A percentile compares a stretch with the other conserved stretches of the same genome.
phyloP scores from a whole-genome alignment of 1,284 basidiomycete species.

The Coniophora puteana region DNA sequence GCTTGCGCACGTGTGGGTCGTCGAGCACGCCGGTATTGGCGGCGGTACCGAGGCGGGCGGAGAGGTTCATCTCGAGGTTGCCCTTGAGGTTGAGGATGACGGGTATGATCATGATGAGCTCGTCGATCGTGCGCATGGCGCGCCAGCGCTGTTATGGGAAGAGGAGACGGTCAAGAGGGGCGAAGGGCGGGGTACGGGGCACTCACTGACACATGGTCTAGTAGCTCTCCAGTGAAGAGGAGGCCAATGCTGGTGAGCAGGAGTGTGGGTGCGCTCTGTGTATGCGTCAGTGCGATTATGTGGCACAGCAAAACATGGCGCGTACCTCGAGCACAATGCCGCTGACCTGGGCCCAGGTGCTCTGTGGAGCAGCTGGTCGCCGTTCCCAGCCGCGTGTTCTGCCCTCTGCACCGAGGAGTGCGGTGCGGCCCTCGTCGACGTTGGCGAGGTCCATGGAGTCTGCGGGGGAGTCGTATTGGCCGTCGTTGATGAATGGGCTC shows the following conservation, averaged over 20 bases:
- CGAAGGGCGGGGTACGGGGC: constrained; percentile 6
- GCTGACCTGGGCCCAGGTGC: constrained; percentile 48
- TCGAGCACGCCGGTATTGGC: constrained; percentile 90
- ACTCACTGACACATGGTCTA: constrained; percentile 82
- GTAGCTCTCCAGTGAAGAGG: constrained; percentile 84
- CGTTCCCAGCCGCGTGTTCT: constrained; percentile 24
- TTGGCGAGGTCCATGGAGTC: constrained; percentile 21
- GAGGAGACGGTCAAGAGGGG: constrained; percentile 7
- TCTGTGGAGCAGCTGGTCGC: constrained; percentile 8
- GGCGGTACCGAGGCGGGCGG: constrained; percentile 71
- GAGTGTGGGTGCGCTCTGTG: constrained; percentile 71
- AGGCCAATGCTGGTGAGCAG: constrained; percentile 70
- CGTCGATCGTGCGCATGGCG: constrained; percentile 87
- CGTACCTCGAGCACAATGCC: constrained; percentile 65
- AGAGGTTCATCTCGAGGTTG: constrained; percentile 93
- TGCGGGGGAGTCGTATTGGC: constrained; percentile 11
- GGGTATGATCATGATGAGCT: constrained; percentile 95
- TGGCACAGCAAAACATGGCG: constrained; percentile 4
- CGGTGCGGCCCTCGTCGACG: constrained; percentile 27
- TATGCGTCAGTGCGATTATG: constrained; percentile 6
- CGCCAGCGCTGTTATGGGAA: constrained; percentile 71
- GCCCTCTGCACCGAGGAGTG: constrained; percentile 29
- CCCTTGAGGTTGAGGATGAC: constrained; percentile 96
- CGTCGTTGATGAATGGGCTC: too few relatives aligned
- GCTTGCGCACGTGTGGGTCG: constrained; percentile 57